Conservation (phyloP, 352 stramenopile species). For the Globisporangium barbulae region DNA sequence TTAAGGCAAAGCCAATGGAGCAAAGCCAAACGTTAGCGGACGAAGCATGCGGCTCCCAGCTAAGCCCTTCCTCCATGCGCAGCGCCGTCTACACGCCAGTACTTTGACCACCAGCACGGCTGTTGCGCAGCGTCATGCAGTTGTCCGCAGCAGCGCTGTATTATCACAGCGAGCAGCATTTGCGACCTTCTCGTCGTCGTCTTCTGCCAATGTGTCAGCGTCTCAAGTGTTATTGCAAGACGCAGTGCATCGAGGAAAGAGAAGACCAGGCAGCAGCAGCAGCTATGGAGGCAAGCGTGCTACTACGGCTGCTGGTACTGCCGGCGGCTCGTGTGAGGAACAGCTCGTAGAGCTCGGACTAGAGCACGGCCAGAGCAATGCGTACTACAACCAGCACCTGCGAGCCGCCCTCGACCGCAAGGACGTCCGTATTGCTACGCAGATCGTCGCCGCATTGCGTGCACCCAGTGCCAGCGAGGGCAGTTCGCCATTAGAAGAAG, state of each 20-base stretch:
- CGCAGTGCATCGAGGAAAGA: neutral
- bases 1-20: too few relatives aligned
- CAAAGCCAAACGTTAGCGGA: too few relatives aligned
- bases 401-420: conserved; percentile 25
- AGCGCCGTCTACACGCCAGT: neutral
- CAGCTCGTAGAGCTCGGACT: conserved; percentile 12
- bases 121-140: neutral
- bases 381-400: conserved; percentile 49
- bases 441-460: conserved; percentile 17
- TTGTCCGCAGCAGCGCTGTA: neutral
- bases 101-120: neutral
- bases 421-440: conserved; percentile 28
- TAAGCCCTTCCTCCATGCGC: neutral
- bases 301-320: neutral
- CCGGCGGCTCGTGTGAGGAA: neutral
- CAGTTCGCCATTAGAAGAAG: conserved; percentile 18
- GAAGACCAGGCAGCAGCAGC: neutral
- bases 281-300: neutral
- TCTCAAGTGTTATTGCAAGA: conserved; percentile 5
- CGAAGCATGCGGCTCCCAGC: conserved; percentile 8
- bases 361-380: conserved; percentile 21
- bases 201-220: neutral
- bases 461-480: conserved; percentile 10
- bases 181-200: neutral
- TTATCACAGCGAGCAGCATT: conserved; percentile 5